Conservation (phyloP, 106 monocot genomes). For the Chionographis japonica region DNA sequence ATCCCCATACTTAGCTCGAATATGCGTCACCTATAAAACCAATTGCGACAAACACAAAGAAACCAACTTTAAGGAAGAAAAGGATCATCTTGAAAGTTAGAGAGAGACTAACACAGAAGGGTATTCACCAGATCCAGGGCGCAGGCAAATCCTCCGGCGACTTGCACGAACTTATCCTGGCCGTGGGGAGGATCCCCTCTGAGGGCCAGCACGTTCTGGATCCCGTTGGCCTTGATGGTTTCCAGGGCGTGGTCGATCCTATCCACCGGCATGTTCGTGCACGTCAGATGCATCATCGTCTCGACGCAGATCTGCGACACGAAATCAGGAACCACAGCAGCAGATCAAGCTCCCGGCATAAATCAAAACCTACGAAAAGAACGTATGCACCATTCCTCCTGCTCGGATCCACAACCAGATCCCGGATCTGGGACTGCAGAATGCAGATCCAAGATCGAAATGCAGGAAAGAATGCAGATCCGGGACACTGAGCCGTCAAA, state of each 20-base stretch:
- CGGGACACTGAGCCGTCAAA: background rate
- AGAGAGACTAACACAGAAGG: background rate
- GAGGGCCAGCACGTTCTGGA: constrained; percentile 91
- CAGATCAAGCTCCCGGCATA: no score
- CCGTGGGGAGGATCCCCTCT: constrained; percentile 92
- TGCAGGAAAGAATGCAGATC: background rate
- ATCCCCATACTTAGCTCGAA: constrained; percentile 73
- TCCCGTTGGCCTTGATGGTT: constrained; percentile 73
- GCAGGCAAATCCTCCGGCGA: constrained; percentile 79
- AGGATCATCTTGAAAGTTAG: background rate
- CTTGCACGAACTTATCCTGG: constrained; percentile 86
- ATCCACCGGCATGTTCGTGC: constrained; percentile 95
- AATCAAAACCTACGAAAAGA: no score
- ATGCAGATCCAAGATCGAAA: no score
- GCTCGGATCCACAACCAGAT: no score
- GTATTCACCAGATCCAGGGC: constrained; percentile 78
- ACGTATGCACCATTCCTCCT: no score
- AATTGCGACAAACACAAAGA: background rate
- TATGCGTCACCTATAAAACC: constrained; percentile 64
- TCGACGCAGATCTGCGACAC: constrained; percentile 68
- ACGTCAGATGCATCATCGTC: constrained; percentile 96
- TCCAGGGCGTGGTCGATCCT: constrained; percentile 82
- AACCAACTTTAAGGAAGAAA: no score
- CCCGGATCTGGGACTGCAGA: no score
- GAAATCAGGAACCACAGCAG: background rate